Evolutionary conservation across 1,284 basidiomycete genomes (phyloP).

Genomic region (Veloporphyrellus conicus): DNA sequence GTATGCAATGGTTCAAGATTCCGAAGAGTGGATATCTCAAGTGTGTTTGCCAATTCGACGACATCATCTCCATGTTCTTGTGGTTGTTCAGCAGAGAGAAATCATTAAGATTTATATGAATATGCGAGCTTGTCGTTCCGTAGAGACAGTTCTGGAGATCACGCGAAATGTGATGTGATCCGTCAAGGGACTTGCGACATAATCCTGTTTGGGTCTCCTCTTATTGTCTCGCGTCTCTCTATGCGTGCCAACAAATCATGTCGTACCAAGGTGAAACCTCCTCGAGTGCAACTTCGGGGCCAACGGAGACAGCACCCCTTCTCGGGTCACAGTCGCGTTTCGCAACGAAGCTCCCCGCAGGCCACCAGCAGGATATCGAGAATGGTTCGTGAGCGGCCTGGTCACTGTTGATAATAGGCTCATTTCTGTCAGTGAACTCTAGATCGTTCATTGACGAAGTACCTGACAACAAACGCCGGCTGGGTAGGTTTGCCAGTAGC

Average conservation of each 20-base stretch:
- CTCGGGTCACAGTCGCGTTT: conserved; percentile 6
- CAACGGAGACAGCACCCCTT: conserved; percentile 24
- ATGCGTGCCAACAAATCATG: no score
- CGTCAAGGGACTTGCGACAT: no score
- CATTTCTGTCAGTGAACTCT: conserved; percentile 5
- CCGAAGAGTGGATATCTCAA: no score
- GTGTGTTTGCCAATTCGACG: no score
- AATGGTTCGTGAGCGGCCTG: conserved; percentile 12
- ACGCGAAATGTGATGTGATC: no score
- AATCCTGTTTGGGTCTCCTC: no score
- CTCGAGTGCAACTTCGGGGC: not conserved
- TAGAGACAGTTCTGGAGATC: no score
- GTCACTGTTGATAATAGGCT: not conserved
- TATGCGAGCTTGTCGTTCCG: no score
- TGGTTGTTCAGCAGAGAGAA: no score
- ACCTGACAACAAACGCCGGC: conserved; percentile 40
- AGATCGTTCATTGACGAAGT: conserved; percentile 36
- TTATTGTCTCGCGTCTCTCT: not conserved
- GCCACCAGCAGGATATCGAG: not conserved
- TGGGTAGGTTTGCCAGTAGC: conserved; percentile 36
- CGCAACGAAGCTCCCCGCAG: not conserved
- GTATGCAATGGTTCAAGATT: no score
- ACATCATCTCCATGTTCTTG: no score
- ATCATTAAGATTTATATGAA: no score
- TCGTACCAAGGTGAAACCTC: not conserved